Percentiles rank a stretch among this genome's conserved stretches.
Conservation (phyloP, 345 rosid genomes). For the Arabidopsis suecica region DNA sequence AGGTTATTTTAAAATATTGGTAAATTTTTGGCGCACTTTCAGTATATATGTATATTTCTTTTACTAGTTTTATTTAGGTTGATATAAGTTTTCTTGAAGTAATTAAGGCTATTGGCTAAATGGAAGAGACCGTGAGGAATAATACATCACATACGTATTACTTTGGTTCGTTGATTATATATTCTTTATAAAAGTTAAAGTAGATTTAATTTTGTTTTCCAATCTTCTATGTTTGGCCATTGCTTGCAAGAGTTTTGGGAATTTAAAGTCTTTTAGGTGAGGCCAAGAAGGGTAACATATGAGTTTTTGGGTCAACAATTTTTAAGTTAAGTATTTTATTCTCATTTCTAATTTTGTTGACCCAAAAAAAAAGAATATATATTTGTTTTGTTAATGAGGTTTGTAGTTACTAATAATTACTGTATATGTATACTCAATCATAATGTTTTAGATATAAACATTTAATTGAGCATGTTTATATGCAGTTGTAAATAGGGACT, state of each 20-base stretch:
- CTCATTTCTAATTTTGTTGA: neutral
- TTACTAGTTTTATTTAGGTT: neutral
- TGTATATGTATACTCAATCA: constrained; percentile 1
- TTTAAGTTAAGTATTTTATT: neutral
- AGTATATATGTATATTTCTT: neutral
- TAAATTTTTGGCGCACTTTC: neutral
- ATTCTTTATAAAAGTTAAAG: neutral
- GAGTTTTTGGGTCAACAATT: neutral
- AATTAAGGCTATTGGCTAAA: neutral
- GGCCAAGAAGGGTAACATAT: constrained; percentile 8
- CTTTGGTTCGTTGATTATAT: neutral
- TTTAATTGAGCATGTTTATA: neutral
- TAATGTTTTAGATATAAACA: neutral
- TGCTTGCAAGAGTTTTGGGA: constrained; percentile 27
- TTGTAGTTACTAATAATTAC: neutral
- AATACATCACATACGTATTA: neutral
- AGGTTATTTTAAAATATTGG: neutral
- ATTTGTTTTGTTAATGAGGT: neutral
- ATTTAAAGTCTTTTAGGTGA: constrained; percentile 35
- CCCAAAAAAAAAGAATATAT: neutral
- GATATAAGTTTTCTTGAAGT: neutral
- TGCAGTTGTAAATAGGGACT: neutral
- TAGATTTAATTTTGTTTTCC: constrained; percentile 24
- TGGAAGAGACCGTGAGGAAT: neutral
- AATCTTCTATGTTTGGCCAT: constrained; percentile 28